Evolutionary conservation across 2,329 filamentous ascomycete genomes (phyloP).

Genomic region (Erysiphe neolycopersici): DNA sequence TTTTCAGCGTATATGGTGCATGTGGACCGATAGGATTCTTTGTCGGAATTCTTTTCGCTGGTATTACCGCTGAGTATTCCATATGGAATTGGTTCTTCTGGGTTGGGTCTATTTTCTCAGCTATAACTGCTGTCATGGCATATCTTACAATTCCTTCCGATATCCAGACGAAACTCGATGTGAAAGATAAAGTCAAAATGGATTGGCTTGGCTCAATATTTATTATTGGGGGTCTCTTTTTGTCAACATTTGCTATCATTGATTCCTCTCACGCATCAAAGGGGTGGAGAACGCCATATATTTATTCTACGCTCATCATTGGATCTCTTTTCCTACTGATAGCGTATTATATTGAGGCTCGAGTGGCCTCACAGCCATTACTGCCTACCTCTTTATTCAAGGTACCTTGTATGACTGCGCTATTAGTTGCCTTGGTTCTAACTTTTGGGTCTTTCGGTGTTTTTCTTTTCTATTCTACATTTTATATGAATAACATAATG

Average conservation of each 20-base stretch:
- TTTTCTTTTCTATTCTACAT: conserved; percentile 41
- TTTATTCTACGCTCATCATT: conserved; percentile 34
- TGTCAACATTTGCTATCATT: conserved; percentile 52
- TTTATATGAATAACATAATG: conserved; percentile 32
- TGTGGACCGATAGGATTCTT: conserved; percentile 29
- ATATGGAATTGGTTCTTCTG: conserved; percentile 44
- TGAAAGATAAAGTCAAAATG: conserved; percentile 24
- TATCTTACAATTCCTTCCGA: conserved; percentile 24
- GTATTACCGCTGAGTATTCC: conserved; percentile 29
- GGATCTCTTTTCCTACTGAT: conserved; percentile 31
- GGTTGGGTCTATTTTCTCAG: conserved; percentile 28
- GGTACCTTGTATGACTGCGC: conserved; percentile 38
- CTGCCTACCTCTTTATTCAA: conserved; percentile 43
- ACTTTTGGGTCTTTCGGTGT: conserved; percentile 42
- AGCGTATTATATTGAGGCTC: conserved; percentile 46
- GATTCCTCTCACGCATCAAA: conserved; percentile 40
- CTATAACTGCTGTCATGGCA: conserved; percentile 20
- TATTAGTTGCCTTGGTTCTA: conserved; percentile 34
- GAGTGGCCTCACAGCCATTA: conserved; percentile 39
- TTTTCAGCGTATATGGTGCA: conserved; percentile 30
- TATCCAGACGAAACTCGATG: conserved; percentile 13
- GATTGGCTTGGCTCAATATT: conserved; percentile 38
- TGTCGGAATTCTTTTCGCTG: conserved; percentile 35
- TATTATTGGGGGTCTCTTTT: conserved; percentile 35
- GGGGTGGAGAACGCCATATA: conserved; percentile 49